Conservation (phyloP, 139 green algal genomes). For the Closterium sp. region DNA sequence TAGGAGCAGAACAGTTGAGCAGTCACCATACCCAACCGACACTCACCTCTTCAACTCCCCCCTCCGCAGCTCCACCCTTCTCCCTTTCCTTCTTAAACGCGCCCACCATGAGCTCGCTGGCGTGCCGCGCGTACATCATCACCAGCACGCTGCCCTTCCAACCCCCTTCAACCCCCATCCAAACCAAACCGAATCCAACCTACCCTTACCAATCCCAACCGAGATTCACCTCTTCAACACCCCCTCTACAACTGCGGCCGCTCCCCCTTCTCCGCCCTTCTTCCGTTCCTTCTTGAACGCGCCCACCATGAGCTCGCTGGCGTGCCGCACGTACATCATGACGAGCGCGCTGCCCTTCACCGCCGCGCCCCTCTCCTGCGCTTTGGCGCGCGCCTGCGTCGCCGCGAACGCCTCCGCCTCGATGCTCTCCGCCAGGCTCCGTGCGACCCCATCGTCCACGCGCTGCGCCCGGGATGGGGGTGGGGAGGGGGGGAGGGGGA, state of each 20-base stretch:
- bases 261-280: no score
- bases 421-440: neutral
- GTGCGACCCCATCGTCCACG: neutral
- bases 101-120: neutral
- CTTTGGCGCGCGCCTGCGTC: neutral
- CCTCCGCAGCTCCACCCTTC: no score
- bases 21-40: no score
- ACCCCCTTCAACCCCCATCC: neutral
- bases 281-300: neutral
- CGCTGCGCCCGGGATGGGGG: neutral
- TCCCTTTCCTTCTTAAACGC: neutral
- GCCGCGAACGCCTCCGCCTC: conserved; percentile 3
- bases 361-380: neutral
- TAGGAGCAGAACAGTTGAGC: no score
- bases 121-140: neutral
- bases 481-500: no score
- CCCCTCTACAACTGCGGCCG: no score
- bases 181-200: no score
- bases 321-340: neutral
- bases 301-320: neutral
- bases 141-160: neutral
- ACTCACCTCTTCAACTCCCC: no score
- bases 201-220: no score
- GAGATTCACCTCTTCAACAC: no score
- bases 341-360: neutral